A percentile compares a stretch with the other conserved stretches of the same genome.
These are phyloP conservation scores for Lactarius vividus DNA, from an alignment of 768 basidiomycete species.

Conservation along the genomic window DNA sequence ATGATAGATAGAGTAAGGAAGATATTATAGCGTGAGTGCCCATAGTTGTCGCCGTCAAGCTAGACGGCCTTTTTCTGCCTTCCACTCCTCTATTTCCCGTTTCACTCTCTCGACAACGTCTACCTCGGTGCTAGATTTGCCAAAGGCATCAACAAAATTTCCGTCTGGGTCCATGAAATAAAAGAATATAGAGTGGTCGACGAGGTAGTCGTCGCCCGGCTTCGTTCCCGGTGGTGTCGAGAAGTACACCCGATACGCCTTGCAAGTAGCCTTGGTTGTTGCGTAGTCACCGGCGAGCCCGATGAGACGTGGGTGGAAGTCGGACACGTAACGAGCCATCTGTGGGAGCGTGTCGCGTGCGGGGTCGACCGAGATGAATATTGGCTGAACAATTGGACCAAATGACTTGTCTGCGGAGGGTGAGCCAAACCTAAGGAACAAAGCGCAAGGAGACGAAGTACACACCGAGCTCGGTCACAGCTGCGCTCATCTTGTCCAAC, in stretches of 20 bases:
- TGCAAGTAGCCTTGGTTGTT: conserved; percentile 83
- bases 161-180: conserved; percentile 98
- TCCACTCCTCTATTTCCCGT: conserved; percentile 48
- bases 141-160: conserved; percentile 94
- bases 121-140: conserved; percentile 68
- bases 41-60: conserved; percentile 29
- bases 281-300: conserved; percentile 89
- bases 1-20: not conserved
- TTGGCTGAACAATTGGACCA: conserved; percentile 73
- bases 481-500: conserved; percentile 87
- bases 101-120: conserved; percentile 65
- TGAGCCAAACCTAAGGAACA: not conserved
- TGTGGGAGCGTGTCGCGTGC: conserved; percentile 73
- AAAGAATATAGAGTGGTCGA: conserved; percentile 95
- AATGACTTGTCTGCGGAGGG: conserved; percentile 56
- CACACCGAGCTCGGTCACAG: conserved; percentile 73
- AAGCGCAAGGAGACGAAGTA: conserved; percentile 5
- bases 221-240: conserved; percentile 89
- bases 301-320: conserved; percentile 89
- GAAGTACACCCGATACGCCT: conserved; percentile 97
- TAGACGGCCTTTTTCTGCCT: conserved; percentile 36
- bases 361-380: conserved; percentile 97
- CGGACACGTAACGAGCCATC: conserved; percentile 63
- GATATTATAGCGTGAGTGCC: conserved; percentile 1
- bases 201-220: conserved; percentile 90